Evolutionary conservation across 2,329 filamentous ascomycete genomes (phyloP), one percentile per base, ranked within the genome.

Genomic region (Coniochaeta hoffmannii): DNA sequence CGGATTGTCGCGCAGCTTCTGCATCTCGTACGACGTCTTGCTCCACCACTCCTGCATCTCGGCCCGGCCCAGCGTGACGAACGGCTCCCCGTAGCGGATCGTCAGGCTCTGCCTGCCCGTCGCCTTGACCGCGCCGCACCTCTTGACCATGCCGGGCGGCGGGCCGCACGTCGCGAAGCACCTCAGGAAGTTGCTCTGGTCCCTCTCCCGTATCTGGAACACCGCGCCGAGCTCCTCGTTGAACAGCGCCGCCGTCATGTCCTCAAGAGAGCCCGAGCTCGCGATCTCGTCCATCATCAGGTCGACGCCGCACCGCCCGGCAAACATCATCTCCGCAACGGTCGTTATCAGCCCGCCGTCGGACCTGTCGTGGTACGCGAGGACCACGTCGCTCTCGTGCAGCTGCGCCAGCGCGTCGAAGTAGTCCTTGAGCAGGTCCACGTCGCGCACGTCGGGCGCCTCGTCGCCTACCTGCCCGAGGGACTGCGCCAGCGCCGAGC

Each of bases 261-360:
- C 76, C 1, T 85, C 78, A 49, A 82, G 75, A 10, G 80, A 79
- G 44, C 85, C 78, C 24, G 82, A 83, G 57, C 82, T 83, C 28
- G 81, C 73, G 36, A 91, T 77, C 55, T 81, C 82, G 67, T 97
- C 92, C 56, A 97, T 77, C 78, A 89, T 88, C 57, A 97, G 78
- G 62, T 95, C 89, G 30, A 90, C 81, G 58, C 93, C 94, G 65
- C 89, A 95, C 55, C 92, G 88, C 28, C 94, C 94, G 31, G 94
- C 93, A 69, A 97, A 97, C 84, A 96, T 95, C 94, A 97, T 97
- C 73, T 99, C 94, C 2, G 86, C 89, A 32, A 97, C 74, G 6
- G 93, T 92, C 1, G 93, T 94, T 67, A 97, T 83, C 10, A 97
- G 76, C 65, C 94, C 94, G 69, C 93, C 94, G 69, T 97, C 93